Conservation (phyloP, 106 monocot genomes). For the Xerophyta viscosa region DNA sequence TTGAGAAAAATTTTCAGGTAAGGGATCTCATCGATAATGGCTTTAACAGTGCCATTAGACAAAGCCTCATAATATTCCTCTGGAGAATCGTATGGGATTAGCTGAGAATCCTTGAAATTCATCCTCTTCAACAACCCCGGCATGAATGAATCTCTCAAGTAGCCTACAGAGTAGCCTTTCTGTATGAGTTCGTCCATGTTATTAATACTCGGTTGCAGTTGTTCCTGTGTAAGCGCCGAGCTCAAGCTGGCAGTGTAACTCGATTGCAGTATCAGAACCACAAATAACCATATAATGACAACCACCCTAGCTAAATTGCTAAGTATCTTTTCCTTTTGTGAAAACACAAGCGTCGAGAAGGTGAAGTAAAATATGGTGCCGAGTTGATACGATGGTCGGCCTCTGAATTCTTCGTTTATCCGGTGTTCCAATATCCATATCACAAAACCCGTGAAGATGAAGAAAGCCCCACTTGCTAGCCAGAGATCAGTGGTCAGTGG, state of each 20-base stretch:
- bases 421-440: constrained; percentile 47
- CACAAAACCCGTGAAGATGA: constrained; percentile 28
- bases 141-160: constrained; percentile 36
- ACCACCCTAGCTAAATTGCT: constrained; percentile 17
- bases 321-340: too few species aligned
- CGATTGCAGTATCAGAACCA: constrained; percentile 24
- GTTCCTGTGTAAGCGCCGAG: constrained; percentile 62
- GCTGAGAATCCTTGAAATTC: background rate
- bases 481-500: constrained; percentile 18
- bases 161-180: constrained; percentile 38
- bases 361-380: constrained; percentile 34
- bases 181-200: constrained; percentile 34
- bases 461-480: constrained; percentile 10
- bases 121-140: background rate
- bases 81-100: constrained; percentile 6
- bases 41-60: constrained; percentile 32
- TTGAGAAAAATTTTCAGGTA: too few species aligned
- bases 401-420: constrained; percentile 13
- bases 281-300: constrained; percentile 33
- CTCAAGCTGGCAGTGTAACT: constrained; percentile 51
- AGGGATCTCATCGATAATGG: constrained; percentile 45
- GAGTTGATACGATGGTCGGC: constrained; percentile 8
- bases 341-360: constrained; percentile 47
- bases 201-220: constrained; percentile 47
- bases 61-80: constrained; percentile 35